phyloP scores from a whole-genome alignment of 2,329 filamentous ascomycete genomes.

The Emergomyces orientalis region DNA sequence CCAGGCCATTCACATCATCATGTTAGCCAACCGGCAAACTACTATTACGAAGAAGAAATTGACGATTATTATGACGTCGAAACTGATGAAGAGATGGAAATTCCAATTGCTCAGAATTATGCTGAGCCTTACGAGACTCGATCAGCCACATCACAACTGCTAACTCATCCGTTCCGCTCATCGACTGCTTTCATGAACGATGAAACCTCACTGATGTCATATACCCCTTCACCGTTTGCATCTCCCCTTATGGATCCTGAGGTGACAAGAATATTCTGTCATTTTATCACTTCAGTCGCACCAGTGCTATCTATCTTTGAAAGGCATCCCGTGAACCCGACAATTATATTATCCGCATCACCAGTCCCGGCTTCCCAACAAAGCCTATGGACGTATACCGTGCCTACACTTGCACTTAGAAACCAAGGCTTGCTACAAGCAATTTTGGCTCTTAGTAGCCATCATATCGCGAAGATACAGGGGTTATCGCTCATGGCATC shows the following conservation, averaged over 20 bases:
- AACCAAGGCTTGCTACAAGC: constrained; percentile 84
- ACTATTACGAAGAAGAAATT: constrained; percentile 44
- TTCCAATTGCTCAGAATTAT: constrained; percentile 32
- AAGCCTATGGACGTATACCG: constrained; percentile 59
- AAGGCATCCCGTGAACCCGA: constrained; percentile 64
- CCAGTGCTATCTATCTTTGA: constrained; percentile 83
- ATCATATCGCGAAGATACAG: constrained; percentile 81
- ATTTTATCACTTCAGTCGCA: constrained; percentile 84
- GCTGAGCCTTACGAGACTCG: constrained; percentile 20
- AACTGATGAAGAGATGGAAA: constrained; percentile 50
- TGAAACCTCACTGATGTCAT: constrained; percentile 50
- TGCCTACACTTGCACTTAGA: constrained; percentile 73
- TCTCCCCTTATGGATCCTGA: constrained; percentile 71
- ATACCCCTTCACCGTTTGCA: constrained; percentile 54
- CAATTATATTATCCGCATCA: constrained; percentile 53
- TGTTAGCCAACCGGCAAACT: neutral
- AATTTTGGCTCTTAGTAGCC: constrained; percentile 74
- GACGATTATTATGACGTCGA: constrained; percentile 56
- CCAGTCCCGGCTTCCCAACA: constrained; percentile 53
- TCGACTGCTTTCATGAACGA: constrained; percentile 42
- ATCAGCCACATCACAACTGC: constrained; percentile 35
- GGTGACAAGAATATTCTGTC: constrained; percentile 75
- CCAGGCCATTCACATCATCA: neutral
- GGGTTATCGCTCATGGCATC: constrained; percentile 65
- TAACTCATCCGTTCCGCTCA: constrained; percentile 41